phyloP scores from a whole-genome alignment of 768 basidiomycete genomes.

The Rossbeevera mucosa region DNA sequence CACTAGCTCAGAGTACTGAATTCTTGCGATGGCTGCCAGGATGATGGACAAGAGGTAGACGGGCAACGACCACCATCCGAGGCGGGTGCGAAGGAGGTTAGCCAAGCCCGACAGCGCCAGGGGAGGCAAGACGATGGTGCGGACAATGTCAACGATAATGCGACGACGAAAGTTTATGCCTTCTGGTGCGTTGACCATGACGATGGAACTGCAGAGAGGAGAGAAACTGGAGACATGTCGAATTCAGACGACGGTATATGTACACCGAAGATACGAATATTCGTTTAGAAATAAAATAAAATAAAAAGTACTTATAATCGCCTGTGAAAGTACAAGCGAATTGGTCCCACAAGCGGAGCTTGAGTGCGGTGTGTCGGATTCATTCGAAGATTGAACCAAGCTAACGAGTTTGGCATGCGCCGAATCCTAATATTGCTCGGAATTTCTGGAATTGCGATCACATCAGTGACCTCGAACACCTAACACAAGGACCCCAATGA shows the following conservation, averaged over 20 bases:
- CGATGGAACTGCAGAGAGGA: not conserved
- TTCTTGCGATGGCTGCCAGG: conserved; percentile 35
- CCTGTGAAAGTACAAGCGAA: conserved; percentile 13
- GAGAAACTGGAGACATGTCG: conserved; percentile 5
- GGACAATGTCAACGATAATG: conserved; percentile 44
- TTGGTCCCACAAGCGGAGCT: conserved; percentile 13
- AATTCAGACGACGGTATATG: conserved; percentile 6
- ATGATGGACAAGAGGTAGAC: conserved; percentile 40
- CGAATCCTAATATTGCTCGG: not conserved
- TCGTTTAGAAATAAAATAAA: conserved; percentile 9
- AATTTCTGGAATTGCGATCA: not conserved
- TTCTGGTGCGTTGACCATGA: conserved; percentile 3
- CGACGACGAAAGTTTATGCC: conserved; percentile 42
- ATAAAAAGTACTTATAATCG: not conserved
- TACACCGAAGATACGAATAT: conserved; percentile 8
- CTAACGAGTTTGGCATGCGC: not conserved
- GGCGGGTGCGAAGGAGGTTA: conserved; percentile 23
- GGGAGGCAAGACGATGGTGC: conserved; percentile 39
- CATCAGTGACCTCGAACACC: conserved; percentile 7
- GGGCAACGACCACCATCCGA: conserved; percentile 37
- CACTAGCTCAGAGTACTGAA: conserved; percentile 30
- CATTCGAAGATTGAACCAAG: not conserved
- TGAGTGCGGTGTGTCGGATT: conserved; percentile 1
- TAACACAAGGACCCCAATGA: conserved; percentile 1
- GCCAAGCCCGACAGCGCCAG: conserved; percentile 32